These are phyloP conservation scores for Camelina hispida DNA, from an alignment of 345 rosid species.

Conservation along the genomic window DNA sequence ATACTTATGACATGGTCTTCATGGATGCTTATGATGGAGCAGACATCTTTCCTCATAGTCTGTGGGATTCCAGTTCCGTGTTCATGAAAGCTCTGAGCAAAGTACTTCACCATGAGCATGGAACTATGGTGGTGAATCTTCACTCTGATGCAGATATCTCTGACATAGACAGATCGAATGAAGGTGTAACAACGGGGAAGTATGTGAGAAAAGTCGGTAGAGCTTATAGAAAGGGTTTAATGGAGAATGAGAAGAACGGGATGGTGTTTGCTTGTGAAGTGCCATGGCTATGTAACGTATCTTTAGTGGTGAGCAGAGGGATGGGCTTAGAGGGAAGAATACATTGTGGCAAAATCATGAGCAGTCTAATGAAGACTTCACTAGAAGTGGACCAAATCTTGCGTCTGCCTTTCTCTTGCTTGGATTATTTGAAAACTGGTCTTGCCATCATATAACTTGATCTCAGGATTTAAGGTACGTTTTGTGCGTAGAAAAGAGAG, in stretches of 20 bases:
- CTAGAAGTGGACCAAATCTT: constrained; percentile 55
- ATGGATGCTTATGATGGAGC: constrained; percentile 96
- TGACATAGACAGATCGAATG: constrained; percentile 36
- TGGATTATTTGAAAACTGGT: constrained; percentile 63
- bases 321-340: constrained; percentile 36
- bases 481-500: constrained; percentile 8
- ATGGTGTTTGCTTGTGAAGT: constrained; percentile 62
- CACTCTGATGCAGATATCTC: constrained; percentile 63
- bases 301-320: constrained; percentile 79
- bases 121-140: constrained; percentile 88
- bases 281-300: constrained; percentile 79
- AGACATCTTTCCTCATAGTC: constrained; percentile 79
- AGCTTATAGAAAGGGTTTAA: constrained; percentile 64
- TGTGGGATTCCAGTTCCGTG: constrained; percentile 75
- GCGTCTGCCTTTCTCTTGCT: constrained; percentile 73
- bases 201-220: constrained; percentile 60
- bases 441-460: constrained; percentile 50
- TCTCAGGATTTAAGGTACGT: constrained; percentile 15
- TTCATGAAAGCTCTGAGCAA: constrained; percentile 65
- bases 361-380: constrained; percentile 54
- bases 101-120: constrained; percentile 69
- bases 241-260: constrained; percentile 49
- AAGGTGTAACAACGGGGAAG: constrained; percentile 51
- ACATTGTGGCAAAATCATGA: constrained; percentile 47
- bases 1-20: constrained; percentile 70